These are phyloP conservation scores for Venturia aucupariae DNA, from an alignment of 2,329 filamentous ascomycete species.

Conservation along the genomic window DNA sequence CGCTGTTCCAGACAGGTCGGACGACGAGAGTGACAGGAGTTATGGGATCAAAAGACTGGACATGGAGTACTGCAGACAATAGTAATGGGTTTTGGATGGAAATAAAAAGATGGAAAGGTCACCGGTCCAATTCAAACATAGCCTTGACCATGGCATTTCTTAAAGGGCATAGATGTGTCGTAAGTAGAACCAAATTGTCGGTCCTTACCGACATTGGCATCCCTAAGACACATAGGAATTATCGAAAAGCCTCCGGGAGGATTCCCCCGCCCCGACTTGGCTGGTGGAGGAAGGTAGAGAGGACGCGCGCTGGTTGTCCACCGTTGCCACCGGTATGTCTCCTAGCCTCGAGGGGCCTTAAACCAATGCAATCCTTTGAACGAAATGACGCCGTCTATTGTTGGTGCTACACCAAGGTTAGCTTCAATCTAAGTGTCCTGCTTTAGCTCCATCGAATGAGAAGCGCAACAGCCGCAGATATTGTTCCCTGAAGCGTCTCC, in stretches of 20 bases:
- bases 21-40: not conserved
- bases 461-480: slow-evolving; percentile 6
- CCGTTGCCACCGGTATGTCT: not conserved
- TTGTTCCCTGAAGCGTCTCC: not conserved
- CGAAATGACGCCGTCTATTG: not conserved
- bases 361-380: not conserved
- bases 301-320: not conserved
- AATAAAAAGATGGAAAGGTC: not conserved
- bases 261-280: not conserved
- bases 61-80: not conserved
- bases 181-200: not conserved
- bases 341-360: not conserved
- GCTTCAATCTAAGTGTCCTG: not conserved
- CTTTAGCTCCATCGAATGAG: not conserved
- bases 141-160: not conserved
- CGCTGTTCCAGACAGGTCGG: not conserved
- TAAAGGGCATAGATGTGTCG: not conserved
- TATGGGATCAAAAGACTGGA: not conserved
- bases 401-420: not conserved
- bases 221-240: not conserved
- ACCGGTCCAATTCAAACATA: not conserved
- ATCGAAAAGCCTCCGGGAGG: not conserved
- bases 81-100: not conserved
- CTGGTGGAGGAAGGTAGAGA: not conserved
- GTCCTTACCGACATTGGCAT: not conserved